Base-by-base conservation (phyloP, 2,329 filamentous ascomycete species). In the Microascus cirrosus region DNA sequence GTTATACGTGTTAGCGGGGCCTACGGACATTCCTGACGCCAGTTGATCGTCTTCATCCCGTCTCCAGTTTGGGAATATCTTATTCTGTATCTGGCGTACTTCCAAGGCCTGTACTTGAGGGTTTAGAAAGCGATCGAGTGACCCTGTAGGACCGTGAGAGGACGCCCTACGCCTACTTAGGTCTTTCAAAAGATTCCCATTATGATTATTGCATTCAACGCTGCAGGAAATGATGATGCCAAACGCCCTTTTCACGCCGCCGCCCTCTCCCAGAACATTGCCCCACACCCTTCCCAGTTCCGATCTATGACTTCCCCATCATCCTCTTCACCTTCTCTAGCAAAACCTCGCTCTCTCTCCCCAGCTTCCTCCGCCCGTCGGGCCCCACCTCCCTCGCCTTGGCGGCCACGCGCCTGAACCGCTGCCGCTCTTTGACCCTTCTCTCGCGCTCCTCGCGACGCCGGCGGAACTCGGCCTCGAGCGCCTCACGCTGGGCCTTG, bases 261-360 rank as follows among this genome's bases (percentile, higher is more conserved):
- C n/a, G 11, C 10, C 28, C 22, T 39, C 15, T 5, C 55, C 13
- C 55, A 11, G 7, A 6, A 50, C 45, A 50, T 1, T 20, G 20
- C 20, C 13, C 45, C n/a, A 20, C 22, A 8, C 1, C 2, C n/a
- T 39, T 24, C 48, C 24, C 42, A 22, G 5, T 20, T 6, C 11
- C 20, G 3, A 24, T 32, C 45, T 22, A 56, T 10, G 15, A 48
- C 34, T n/a, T 8, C 55, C 32, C 55, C 55, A 94, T 81, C 70
- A 95, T 76, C 68, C 78, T 84, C 76, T 86, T 86, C 36, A 93
- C 86, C 72, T 86, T 89, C 66, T 90, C 87, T 58, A 96, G 73
- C 64, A 96, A 65, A 42, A 93, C 78, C 36, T 79, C 80, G 65
- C 90, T 92, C 76, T 95, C 90, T 60, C 89, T 79, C 1, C 91